phyloP scores from a whole-genome alignment of 345 rosid species.

The Hevea brasiliensis region DNA sequence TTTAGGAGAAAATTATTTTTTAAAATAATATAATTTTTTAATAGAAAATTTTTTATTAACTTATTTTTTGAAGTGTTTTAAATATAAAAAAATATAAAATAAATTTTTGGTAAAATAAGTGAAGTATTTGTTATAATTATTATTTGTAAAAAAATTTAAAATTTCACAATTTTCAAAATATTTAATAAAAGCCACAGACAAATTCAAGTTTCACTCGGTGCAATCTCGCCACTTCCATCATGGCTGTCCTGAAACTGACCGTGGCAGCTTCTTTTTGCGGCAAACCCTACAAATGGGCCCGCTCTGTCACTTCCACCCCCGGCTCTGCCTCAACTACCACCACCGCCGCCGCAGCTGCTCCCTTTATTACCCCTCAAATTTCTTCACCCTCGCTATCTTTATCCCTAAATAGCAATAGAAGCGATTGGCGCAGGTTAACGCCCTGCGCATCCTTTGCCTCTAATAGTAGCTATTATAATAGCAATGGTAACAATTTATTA shows the following conservation, averaged over 20 bases:
- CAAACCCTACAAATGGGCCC: constrained; percentile 17
- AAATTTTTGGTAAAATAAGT: too few relatives aligned
- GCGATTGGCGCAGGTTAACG: constrained; percentile 23
- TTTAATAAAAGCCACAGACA: too few relatives aligned
- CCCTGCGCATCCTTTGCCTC: constrained; percentile 9
- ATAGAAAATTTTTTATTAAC: too few relatives aligned
- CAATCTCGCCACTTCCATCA: background rate
- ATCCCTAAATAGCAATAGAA: background rate
- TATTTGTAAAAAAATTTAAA: too few relatives aligned
- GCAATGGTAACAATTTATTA: background rate
- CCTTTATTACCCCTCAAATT: background rate
- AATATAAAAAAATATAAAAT: too few relatives aligned
- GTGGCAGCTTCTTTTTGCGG: background rate
- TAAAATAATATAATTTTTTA: too few relatives aligned
- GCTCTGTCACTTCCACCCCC: background rate
- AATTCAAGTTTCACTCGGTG: too few relatives aligned
- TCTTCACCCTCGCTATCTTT: background rate
- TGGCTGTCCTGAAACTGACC: constrained; percentile 14
- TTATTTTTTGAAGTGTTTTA: too few relatives aligned
- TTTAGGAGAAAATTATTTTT: too few relatives aligned
- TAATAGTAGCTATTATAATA: background rate
- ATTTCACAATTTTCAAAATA: too few relatives aligned
- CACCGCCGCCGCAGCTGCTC: background rate
- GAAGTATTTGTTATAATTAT: too few relatives aligned
- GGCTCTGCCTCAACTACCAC: too few relatives aligned